A percentile compares a stretch with the other conserved stretches of the same genome.
Conservation (phyloP, 805 yeast genomes). For the Cyberlindnera galapagoensis region DNA sequence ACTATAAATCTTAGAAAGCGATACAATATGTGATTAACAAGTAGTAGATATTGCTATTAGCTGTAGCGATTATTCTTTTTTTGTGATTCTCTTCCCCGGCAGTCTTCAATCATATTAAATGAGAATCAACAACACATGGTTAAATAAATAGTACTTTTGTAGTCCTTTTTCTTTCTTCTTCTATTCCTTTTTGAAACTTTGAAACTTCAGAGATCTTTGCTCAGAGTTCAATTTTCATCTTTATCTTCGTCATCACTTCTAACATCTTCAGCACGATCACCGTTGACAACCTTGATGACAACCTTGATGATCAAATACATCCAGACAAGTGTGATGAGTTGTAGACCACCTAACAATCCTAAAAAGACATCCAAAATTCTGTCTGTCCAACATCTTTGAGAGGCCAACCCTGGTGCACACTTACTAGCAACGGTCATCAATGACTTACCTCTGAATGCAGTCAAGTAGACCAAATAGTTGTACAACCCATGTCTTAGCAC, state of each 20-base stretch:
- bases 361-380: conserved; percentile 40
- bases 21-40: too few relatives aligned
- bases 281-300: conserved; percentile 61
- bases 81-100: too few relatives aligned
- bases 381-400: conserved; percentile 46
- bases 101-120: background rate
- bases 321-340: conserved; percentile 65
- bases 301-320: conserved; percentile 66
- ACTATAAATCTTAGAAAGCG: too few relatives aligned
- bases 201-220: background rate
- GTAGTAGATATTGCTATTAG: too few relatives aligned
- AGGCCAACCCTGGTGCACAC: conserved; percentile 30
- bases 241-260: conserved; percentile 75
- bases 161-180: background rate
- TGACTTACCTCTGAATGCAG: conserved; percentile 38
- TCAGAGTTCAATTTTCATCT: background rate
- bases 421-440: conserved; percentile 39
- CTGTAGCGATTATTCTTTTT: too few relatives aligned
- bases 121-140: too few relatives aligned
- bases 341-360: conserved; percentile 55
- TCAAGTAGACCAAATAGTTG: conserved; percentile 58
- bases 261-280: conserved; percentile 77
- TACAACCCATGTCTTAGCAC: conserved; percentile 66
- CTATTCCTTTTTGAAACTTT: background rate
- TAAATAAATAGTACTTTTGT: background rate